Base-by-base conservation (phyloP, 2,329 filamentous ascomycete species). In the Chrysoporthe cubensis region DNA sequence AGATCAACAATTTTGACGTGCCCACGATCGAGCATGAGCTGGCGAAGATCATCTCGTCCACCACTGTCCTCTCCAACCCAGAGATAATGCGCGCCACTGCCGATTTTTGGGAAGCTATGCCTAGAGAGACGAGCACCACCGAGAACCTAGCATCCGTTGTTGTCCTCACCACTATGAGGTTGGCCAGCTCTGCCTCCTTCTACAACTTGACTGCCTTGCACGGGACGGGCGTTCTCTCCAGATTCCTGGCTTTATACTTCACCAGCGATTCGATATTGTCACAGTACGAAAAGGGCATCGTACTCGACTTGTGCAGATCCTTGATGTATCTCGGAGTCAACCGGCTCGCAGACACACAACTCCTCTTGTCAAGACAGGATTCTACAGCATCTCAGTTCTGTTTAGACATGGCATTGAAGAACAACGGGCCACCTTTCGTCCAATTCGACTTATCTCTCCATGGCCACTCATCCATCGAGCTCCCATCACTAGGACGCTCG, bases 391-490 rank as follows among this genome's bases (percentile, higher is more conserved):
- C 92, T 14, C 87, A 90, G 62, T 96, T 97, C 74, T 87, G 84
- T 71, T 82, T 97, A 26, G 85, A 89, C 64, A 90, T 92, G 76
- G 87, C 96, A 71, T 88, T 89, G 71, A 85, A 85, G 61, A 93
- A 95, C 68, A 89, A 90, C 71, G 87, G 89, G 16, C 93, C 96
- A 6, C 88, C 94, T 0, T 94, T 92, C 77, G 91, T 99, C 72
- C 94, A 98, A 73, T 98, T 99, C 78, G 96, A 99, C 76, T 84
- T 99, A 32, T 96, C 94, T 1, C 81, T 93, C 18, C 86, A 94
- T 77, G 96, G 96, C 0, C 95, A 93, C 78, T 92, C 93, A 16
- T 97, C 96, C 0, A 87, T 98, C 70, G 96, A 99, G 77, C 83
- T 99, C 40, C 88, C 93, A 8, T 94, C 89, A n/a, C 83, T 99